Evolutionary conservation across 1,284 basidiomycete species (phyloP).

Genomic region (Heterobasidion parviporum): DNA sequence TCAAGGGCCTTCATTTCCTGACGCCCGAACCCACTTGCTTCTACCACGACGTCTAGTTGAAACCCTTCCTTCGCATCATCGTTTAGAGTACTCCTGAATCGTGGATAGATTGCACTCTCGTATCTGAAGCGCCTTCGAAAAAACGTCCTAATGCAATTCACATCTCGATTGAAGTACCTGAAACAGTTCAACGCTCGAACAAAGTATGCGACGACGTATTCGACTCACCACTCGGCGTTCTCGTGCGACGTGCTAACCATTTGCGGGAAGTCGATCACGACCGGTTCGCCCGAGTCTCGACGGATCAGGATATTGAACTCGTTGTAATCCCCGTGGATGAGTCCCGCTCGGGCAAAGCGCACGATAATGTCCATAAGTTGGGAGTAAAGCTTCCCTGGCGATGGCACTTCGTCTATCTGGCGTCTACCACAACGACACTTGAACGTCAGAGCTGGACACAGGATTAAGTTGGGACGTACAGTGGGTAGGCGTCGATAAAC

Average conservation of each 20-base stretch:
- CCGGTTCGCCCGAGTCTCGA: conserved; percentile 72
- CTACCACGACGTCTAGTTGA: conserved; percentile 80
- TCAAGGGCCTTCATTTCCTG: conserved; percentile 78
- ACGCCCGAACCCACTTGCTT: conserved; percentile 85
- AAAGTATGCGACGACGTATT: conserved; percentile 1
- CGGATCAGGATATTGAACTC: conserved; percentile 98
- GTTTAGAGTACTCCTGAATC: conserved; percentile 60
- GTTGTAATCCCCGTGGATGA: conserved; percentile 99
- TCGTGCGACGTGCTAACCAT: conserved; percentile 97
- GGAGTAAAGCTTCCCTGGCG: conserved; percentile 88
- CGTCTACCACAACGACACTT: conserved; percentile 44
- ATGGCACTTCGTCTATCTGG: conserved; percentile 78
- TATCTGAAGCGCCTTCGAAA: conserved; percentile 91
- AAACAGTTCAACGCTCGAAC: conserved; percentile 7
- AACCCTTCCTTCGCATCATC: conserved; percentile 39
- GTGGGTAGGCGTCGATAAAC: conserved; percentile 90
- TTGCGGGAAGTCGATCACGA: conserved; percentile 98
- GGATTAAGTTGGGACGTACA: conserved; percentile 42
- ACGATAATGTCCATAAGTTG: conserved; percentile 94
- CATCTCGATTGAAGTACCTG: conserved; percentile 98
- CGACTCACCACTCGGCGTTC: conserved; percentile 89
- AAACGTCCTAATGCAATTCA: conserved; percentile 92
- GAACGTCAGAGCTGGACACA: conserved; percentile 6
- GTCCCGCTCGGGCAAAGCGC: conserved; percentile 84
- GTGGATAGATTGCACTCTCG: conserved; percentile 84